Conservation (phyloP, 306 rosid genomes). For the Alnus glutinosa region DNA sequence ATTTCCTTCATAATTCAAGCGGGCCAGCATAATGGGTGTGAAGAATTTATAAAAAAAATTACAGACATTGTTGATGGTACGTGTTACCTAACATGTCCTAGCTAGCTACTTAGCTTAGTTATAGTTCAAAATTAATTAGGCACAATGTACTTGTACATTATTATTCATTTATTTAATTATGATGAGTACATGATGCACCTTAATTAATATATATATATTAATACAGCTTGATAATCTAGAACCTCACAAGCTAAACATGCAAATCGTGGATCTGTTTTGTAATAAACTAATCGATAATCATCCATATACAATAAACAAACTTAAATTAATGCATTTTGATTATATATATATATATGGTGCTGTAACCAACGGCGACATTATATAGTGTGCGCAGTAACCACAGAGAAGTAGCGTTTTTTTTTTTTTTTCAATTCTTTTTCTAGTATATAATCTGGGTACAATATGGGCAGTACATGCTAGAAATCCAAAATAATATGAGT, state of each 20-base stretch:
- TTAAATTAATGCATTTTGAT: not conserved
- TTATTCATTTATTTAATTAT: not conserved
- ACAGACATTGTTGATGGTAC: too few relatives aligned
- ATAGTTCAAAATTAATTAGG: not conserved
- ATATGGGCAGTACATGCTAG: too few relatives aligned
- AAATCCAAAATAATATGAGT: too few relatives aligned
- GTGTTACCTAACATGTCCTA: too few relatives aligned
- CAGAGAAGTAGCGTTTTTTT: too few relatives aligned
- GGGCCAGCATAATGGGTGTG: too few relatives aligned
- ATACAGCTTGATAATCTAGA: not conserved
- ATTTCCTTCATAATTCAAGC: too few relatives aligned
- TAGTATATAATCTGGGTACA: not conserved
- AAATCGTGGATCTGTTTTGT: constrained; percentile 7
- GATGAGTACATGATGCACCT: not conserved
- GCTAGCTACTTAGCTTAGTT: too few relatives aligned
- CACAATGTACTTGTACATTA: not conserved
- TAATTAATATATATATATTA: too few relatives aligned
- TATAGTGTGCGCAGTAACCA: too few relatives aligned
- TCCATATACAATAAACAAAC: not conserved
- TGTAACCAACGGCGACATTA: not conserved
- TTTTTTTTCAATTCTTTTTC: too few relatives aligned
- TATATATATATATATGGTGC: not conserved
- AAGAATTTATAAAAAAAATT: too few relatives aligned
- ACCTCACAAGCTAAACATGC: constrained; percentile 25
- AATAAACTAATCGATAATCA: not conserved